phyloP scores from a whole-genome alignment of 306 rosid genomes.

The Cajanus cajan region DNA sequence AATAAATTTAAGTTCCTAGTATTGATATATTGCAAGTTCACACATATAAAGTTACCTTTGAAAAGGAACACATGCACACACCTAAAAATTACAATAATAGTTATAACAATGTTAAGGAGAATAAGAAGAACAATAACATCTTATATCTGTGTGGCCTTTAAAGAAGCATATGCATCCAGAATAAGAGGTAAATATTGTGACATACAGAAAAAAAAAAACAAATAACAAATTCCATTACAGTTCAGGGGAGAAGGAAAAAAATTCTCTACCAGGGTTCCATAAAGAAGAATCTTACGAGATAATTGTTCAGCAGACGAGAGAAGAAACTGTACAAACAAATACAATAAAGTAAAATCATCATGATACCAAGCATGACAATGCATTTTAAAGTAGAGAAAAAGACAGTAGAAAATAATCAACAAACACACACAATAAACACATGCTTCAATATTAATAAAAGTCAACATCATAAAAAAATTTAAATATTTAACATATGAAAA shows the following conservation, averaged over 20 bases:
- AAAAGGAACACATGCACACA: too few relatives aligned
- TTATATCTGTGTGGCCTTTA: neutral
- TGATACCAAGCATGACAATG: neutral
- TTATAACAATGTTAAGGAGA: neutral
- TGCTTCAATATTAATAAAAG: neutral
- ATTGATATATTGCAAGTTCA: neutral
- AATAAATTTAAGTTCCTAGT: neutral
- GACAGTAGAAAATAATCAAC: neutral
- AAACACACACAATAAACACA: neutral
- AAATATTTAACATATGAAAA: neutral
- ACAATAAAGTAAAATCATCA: constrained; percentile 15
- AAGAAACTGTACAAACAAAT: constrained; percentile 68
- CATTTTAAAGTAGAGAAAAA: neutral
- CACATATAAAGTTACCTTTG: neutral
- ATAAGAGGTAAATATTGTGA: neutral
- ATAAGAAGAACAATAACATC: neutral
- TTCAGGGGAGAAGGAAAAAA: neutral
- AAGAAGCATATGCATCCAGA: neutral
- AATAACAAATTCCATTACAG: neutral
- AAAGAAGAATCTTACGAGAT: constrained; percentile 88
- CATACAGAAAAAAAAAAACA: neutral
- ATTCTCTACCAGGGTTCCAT: constrained; percentile 77
- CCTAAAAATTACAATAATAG: neutral
- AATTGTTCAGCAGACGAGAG: constrained; percentile 75
- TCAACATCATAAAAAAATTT: neutral